Percentiles rank a stretch among this genome's conserved stretches.
Evolutionary conservation across 805 yeast genomes (phyloP).

Genomic region (Candida coleopterorum): DNA sequence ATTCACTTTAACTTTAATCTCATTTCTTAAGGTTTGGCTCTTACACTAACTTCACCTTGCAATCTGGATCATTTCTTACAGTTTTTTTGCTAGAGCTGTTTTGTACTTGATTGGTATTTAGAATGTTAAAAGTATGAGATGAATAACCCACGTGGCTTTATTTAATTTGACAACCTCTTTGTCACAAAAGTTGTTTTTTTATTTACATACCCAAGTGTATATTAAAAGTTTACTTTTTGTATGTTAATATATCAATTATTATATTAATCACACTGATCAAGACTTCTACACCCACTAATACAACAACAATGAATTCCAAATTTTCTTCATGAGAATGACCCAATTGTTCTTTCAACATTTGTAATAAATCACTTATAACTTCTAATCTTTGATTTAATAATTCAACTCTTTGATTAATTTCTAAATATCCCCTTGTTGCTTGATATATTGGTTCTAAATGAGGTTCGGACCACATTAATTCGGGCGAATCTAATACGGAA

Average conservation of each 20-base stretch:
- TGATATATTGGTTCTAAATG: slow-evolving; percentile 96
- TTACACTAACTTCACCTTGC: no score
- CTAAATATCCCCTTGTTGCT: slow-evolving; percentile 93
- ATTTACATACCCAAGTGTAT: no score
- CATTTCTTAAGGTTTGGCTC: no score
- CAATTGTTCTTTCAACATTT: slow-evolving; percentile 94
- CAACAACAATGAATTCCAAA: slow-evolving; percentile 84
- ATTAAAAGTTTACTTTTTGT: slow-evolving; percentile 13
- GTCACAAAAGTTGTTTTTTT: no score
- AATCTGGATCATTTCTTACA: no score
- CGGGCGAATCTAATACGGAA: slow-evolving; percentile 91
- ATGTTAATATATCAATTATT: slow-evolving; percentile 48
- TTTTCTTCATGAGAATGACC: slow-evolving; percentile 93
- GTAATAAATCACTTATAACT: slow-evolving; percentile 87
- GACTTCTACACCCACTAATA: slow-evolving; percentile 88
- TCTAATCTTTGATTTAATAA: slow-evolving; percentile 87
- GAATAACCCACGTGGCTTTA: no score
- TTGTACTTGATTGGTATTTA: no score
- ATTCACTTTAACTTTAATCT: no score
- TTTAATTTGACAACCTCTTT: no score
- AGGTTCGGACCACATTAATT: slow-evolving; percentile 98
- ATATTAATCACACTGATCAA: slow-evolving; percentile 83
- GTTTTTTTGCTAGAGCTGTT: no score
- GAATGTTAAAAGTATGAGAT: no score
- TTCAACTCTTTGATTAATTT: slow-evolving; percentile 90